Conservation (phyloP, 1,139 yeast genomes). For the Zygosaccharomyces sapae region DNA sequence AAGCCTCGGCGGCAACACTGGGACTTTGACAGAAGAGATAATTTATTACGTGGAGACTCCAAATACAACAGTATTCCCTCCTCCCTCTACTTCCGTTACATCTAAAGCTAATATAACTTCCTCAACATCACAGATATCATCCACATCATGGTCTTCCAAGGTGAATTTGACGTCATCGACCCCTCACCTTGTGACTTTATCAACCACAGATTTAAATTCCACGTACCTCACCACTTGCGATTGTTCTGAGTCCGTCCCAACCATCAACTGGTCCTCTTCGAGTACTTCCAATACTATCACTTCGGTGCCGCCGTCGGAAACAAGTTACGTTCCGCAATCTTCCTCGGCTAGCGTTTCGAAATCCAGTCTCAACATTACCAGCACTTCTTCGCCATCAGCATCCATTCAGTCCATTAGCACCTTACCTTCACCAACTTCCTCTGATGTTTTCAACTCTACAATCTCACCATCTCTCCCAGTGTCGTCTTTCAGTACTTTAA, state of each 20-base stretch:
- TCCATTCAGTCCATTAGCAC: neutral
- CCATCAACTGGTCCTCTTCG: neutral
- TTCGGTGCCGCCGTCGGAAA: neutral
- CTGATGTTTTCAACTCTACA: neutral
- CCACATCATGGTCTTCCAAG: neutral
- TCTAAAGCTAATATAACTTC: neutral
- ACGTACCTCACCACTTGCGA: neutral
- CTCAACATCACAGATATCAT: neutral
- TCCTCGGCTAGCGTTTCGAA: neutral
- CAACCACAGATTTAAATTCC: neutral
- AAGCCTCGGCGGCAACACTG: constrained; percentile 12
- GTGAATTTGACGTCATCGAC: neutral
- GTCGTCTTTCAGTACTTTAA: neutral
- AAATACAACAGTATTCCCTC: neutral
- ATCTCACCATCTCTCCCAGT: neutral
- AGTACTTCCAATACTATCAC: neutral
- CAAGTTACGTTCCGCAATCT: neutral
- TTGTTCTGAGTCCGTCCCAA: neutral
- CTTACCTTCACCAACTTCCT: constrained; percentile 1
- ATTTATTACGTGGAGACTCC: constrained; percentile 13
- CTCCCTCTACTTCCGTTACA: neutral
- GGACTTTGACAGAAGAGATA: constrained; percentile 18
- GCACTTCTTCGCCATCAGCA: neutral
- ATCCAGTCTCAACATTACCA: neutral
- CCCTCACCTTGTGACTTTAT: neutral